phyloP scores from a whole-genome alignment of 352 stramenopile genomes.

The Albugo candida region DNA sequence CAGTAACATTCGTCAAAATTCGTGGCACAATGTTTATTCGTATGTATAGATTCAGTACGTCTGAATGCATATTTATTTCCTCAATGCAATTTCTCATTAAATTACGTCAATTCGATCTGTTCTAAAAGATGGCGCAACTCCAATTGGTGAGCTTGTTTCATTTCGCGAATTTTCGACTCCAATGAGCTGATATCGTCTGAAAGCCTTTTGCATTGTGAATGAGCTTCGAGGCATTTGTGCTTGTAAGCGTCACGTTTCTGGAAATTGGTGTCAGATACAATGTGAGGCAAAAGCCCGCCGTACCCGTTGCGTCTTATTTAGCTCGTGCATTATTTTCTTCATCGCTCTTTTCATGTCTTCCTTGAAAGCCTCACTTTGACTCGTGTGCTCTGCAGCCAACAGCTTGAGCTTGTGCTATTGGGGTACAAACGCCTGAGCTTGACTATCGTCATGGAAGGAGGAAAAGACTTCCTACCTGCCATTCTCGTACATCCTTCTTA shows the following conservation, averaged over 20 bases:
- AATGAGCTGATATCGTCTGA: conserved; percentile 18
- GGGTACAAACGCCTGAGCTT: background rate
- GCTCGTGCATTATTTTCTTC: conserved; percentile 37
- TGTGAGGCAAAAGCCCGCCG: background rate
- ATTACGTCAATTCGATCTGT: conserved; percentile 19
- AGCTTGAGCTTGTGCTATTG: conserved; percentile 20
- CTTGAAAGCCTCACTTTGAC: conserved; percentile 19
- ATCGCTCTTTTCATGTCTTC: conserved; percentile 29
- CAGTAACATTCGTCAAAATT: too few relatives aligned
- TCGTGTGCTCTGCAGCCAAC: conserved; percentile 20
- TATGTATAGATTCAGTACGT: too few relatives aligned
- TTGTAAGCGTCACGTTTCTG: conserved; percentile 71
- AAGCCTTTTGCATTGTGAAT: conserved; percentile 47
- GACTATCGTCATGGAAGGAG: background rate
- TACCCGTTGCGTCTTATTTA: conserved; percentile 45
- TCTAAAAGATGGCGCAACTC: conserved; percentile 47
- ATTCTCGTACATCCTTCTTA: conserved; percentile 14
- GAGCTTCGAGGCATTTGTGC: conserved; percentile 55
- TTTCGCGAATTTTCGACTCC: conserved; percentile 24
- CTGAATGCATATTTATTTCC: background rate
- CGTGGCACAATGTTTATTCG: too few relatives aligned
- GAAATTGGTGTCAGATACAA: background rate
- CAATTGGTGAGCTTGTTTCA: conserved; percentile 29
- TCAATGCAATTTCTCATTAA: conserved; percentile 1
- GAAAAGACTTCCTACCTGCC: conserved; percentile 16